Evolutionary conservation across 306 rosid genomes (phyloP).

Genomic region (Geum urbanum): DNA sequence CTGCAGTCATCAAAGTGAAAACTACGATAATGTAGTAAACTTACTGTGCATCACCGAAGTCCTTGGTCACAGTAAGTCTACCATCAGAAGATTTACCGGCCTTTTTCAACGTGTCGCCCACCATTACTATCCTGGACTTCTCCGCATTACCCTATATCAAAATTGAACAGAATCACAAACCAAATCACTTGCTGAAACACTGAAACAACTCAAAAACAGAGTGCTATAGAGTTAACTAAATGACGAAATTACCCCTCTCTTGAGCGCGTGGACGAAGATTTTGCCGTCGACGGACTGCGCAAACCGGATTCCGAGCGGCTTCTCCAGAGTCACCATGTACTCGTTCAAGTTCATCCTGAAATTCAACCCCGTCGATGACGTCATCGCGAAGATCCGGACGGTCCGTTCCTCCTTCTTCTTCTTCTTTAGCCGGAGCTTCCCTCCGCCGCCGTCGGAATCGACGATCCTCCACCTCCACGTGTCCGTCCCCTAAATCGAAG

Average conservation of each 20-base stretch:
- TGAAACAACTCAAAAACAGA: neutral
- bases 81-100: conserved; percentile 62
- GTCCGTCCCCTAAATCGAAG: conserved; percentile 40
- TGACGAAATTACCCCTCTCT: conserved; percentile 58
- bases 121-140: conserved; percentile 85
- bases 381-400: conserved; percentile 47
- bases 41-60: conserved; percentile 58
- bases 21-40: conserved; percentile 16
- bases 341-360: conserved; percentile 80
- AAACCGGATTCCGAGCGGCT: conserved; percentile 83
- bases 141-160: conserved; percentile 76
- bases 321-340: conserved; percentile 81
- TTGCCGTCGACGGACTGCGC: conserved; percentile 73
- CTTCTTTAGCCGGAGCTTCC: neutral
- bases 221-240: too few relatives aligned
- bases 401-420: neutral
- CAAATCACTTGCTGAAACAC: neutral
- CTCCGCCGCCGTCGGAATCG: neutral
- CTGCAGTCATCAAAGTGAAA: neutral
- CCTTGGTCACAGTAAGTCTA: conserved; percentile 51
- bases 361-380: conserved; percentile 25
- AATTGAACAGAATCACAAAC: neutral
- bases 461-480: conserved; percentile 13
- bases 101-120: conserved; percentile 88
- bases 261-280: conserved; percentile 73